Base-by-base conservation (phyloP, 176 grass and related monocot species). In the Dendrocalamus sinicus region DNA sequence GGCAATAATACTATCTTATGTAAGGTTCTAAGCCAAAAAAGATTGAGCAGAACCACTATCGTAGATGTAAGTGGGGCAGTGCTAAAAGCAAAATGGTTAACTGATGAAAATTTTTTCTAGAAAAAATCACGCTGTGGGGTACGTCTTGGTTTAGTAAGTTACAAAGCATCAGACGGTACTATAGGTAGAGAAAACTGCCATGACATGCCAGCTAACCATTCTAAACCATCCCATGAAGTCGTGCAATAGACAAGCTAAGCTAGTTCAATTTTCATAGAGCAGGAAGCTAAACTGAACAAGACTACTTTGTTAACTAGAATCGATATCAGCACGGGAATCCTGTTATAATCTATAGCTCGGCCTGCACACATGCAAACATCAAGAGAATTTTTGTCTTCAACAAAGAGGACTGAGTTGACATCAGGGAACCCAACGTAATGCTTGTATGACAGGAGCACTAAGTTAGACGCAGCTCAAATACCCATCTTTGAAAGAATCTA, bases 321-420 rank as follows among this genome's bases (percentile, higher is more conserved):
- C 85, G 10, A 91, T 84, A 81, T 85, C 85, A 70, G 86, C 89
- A 88, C 69, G 81, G 50, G 84, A 67, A 81, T 60, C 53, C 72
- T 68, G 70, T 24, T 5, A 59, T 37, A 54, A 41, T 75, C 15
- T 81, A 32, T 65, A 76, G 50, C 4, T 58, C 75, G 44, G 65
- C 26, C 66, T 54, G 72, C 23, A 79, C 14, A 35, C 23, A 69
- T 45, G 50, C 59, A 75, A 63, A 39, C 80, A 83, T 68, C 80
- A 70, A 57, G 60, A 73, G 75, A 87, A 75, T n/a, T 64, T 80
- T 76, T 88, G 75, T 47, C 75, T 14, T 53, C 61, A 43, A 61
- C 5, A n/a, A 37, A 37, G 35, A 61, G 2, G 48, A 7, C 9
- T 19, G 23, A 72, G 14, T 44, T 50, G 46, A 77, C 46, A 26